Conservation (phyloP, 2,329 filamentous ascomycete genomes). For the Alternaria infectoria region DNA sequence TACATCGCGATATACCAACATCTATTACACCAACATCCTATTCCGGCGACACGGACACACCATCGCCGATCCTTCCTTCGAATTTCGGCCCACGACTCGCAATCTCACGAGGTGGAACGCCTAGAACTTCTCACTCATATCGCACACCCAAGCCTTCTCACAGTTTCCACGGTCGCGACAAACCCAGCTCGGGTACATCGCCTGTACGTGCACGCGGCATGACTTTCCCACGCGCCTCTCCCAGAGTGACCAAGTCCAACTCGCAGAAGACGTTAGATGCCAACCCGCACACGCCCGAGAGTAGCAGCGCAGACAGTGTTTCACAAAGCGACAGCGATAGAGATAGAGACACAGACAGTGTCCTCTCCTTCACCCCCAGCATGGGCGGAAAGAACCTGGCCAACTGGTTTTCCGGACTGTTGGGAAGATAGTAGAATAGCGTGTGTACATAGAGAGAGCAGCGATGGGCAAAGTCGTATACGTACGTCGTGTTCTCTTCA, state of each 20-base stretch:
- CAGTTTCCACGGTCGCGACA: conserved; percentile 16
- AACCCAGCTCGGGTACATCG: conserved; percentile 18
- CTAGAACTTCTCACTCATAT: background rate
- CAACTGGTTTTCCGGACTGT: conserved; percentile 41
- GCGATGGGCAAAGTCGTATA: background rate
- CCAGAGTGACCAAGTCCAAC: background rate
- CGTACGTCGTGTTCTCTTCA: background rate
- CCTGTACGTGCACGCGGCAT: conserved; percentile 26
- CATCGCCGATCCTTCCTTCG: background rate
- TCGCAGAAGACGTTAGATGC: background rate
- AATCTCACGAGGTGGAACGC: background rate
- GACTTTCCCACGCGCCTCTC: conserved; percentile 12
- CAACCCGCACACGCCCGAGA: background rate
- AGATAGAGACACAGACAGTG: conserved; percentile 26
- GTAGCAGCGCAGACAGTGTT: background rate
- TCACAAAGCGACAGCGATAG: background rate
- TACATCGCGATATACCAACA: background rate
- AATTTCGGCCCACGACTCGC: background rate
- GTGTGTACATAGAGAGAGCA: background rate
- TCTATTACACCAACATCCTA: background rate
- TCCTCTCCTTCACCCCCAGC: conserved; percentile 33
- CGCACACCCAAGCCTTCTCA: background rate
- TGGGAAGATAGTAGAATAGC: conserved; percentile 22
- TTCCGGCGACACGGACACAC: background rate
- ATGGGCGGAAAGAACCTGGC: conserved; percentile 38